Evolutionary conservation across 306 rosid genomes (phyloP), one percentile per base, ranked within the genome.

Genomic region (Phaseolus lunatus): DNA sequence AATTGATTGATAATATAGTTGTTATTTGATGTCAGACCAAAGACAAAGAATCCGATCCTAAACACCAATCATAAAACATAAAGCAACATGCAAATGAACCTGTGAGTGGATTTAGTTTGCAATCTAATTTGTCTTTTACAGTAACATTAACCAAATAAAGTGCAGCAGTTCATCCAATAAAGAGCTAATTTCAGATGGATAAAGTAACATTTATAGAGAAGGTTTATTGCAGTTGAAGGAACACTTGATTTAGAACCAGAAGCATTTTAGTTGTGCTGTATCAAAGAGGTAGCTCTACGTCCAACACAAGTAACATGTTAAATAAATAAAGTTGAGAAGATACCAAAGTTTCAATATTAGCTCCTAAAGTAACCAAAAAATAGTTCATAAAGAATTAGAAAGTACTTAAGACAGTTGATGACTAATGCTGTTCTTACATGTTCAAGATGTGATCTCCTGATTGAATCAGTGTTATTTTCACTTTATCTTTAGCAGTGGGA

Each of bases 371-470:
- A 57, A 57, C 18, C 8, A 24, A 57, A 24, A 26, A 61, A 16
- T 2, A 61, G 44, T 61, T 61, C 41, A 35, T 5, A 67, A 66
- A 78, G 24, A 67, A 62, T 48, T 18, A 24, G 49, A 67, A 85
- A 73, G 24, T 8, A 73, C 59, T 41, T 67, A 50, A 52, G 61
- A 82, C 27, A 16, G 47, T 23, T 24, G 33, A 27, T 43, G 65
- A 7, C 29, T 52, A 70, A 27, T 29, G 43, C 5, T 35, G 27
- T 43, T 35, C 93, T 85, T 90, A 95, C 98, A 65, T 88, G 84
- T 90, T 95, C 91, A 95, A 87, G 77, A 95, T 92, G 84, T 95
- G 98, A 92, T 95, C 98, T 79, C 98, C 98, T 4, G 98, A 92
- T 80, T 95, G 98, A 84, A 95, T 89, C 71, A 95, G 44, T 9